These are phyloP conservation scores for Immersiella caudata DNA, from an alignment of 495 filamentous ascomycete species.

Conservation along the genomic window DNA sequence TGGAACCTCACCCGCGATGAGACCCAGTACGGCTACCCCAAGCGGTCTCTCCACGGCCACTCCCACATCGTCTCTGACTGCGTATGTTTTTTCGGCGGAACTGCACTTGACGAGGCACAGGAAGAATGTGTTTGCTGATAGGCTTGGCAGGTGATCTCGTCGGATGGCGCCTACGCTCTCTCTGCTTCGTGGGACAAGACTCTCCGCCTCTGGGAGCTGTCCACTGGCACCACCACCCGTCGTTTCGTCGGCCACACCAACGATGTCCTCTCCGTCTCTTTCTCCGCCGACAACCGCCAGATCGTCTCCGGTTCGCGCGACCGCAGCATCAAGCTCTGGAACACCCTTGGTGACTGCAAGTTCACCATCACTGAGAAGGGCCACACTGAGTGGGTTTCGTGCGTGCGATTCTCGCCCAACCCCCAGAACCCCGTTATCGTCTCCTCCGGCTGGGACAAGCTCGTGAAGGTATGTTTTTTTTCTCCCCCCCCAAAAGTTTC, in stretches of 20 bases:
- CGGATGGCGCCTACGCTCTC: constrained; percentile 98
- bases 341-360: constrained; percentile 99
- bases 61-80: constrained; percentile 99
- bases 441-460: constrained; percentile 98
- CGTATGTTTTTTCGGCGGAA: constrained; percentile 62
- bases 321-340: constrained; percentile 99
- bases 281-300: constrained; percentile 99
- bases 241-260: constrained; percentile 99
- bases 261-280: constrained; percentile 99
- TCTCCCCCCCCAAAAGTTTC: not conserved
- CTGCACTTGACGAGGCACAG: constrained; percentile 16
- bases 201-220: constrained; percentile 98
- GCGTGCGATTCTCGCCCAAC: constrained; percentile 99
- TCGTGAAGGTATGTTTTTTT: constrained; percentile 85
- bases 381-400: constrained; percentile 99
- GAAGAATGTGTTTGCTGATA: constrained; percentile 37
- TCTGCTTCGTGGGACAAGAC: constrained; percentile 99
- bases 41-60: constrained; percentile 97
- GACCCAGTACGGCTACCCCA: constrained; percentile 95
- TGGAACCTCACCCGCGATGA: constrained; percentile 99
- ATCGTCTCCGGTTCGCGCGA: constrained; percentile 99
- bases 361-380: constrained; percentile 99
- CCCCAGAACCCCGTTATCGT: constrained; percentile 99
- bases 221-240: constrained; percentile 92
- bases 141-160: constrained; percentile 87